Percentiles rank a stretch among this genome's conserved stretches.
Conservation (phyloP, 257 asterid species). For the Verbena officinalis region DNA sequence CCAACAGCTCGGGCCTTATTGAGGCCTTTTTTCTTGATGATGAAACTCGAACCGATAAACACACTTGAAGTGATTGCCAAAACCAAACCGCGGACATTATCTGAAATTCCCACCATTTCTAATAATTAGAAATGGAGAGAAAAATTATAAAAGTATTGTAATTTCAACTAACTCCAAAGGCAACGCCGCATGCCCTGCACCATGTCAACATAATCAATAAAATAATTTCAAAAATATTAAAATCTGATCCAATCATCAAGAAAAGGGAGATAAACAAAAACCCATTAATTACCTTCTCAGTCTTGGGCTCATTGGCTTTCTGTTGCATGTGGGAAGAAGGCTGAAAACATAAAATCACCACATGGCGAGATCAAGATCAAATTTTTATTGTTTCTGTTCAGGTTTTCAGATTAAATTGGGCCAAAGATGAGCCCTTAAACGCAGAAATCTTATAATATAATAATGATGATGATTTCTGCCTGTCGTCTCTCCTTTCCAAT, state of each 20-base stretch:
- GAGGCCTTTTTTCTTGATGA: constrained; percentile 58
- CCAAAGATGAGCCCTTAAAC: neutral
- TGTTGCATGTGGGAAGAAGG: constrained; percentile 10
- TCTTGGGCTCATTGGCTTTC: neutral
- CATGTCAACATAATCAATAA: neutral
- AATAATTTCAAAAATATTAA: neutral
- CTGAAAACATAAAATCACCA: constrained; percentile 21
- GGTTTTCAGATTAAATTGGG: constrained; percentile 9
- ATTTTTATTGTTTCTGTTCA: neutral
- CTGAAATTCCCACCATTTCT: constrained; percentile 52
- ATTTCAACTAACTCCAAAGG: constrained; percentile 15
- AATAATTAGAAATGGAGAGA: constrained; percentile 21
- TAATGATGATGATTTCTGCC: neutral
- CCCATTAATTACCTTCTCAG: no score
- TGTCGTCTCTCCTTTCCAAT: no score
- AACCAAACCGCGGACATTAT: constrained; percentile 48
- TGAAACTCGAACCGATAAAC: constrained; percentile 61
- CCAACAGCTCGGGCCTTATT: constrained; percentile 45
- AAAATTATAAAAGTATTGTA: neutral
- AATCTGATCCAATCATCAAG: neutral
- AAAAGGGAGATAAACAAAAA: constrained; percentile 9
- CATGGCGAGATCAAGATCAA: constrained; percentile 13
- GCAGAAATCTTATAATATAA: constrained; percentile 5
- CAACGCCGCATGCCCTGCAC: constrained; percentile 32
- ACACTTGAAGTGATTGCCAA: constrained; percentile 55